phyloP scores from a whole-genome alignment of 2,329 filamentous ascomycete species.

The Microsporum ferrugineum region DNA sequence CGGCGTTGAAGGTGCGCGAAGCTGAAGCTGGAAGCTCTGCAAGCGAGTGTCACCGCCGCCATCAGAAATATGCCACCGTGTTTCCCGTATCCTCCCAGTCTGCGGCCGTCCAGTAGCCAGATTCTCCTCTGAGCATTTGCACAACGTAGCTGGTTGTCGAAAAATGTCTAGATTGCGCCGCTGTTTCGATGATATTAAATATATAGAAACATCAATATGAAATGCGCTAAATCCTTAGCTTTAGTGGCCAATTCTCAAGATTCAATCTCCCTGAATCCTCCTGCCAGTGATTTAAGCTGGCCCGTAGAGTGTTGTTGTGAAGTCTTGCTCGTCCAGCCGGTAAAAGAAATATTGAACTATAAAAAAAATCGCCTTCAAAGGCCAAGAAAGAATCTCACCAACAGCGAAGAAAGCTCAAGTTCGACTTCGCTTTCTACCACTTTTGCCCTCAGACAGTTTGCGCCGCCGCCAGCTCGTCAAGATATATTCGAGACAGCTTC shows the following conservation, averaged over 20 bases:
- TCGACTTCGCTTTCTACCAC: not conserved
- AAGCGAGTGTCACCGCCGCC: not conserved
- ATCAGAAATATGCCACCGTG: not conserved
- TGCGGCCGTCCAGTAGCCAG: not conserved
- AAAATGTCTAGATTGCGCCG: not conserved
- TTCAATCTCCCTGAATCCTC: not conserved
- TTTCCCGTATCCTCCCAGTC: not conserved
- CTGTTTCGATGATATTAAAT: not conserved
- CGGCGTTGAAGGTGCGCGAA: not conserved
- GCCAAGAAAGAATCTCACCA: not conserved
- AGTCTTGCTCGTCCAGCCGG: not conserved
- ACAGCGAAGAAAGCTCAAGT: not conserved
- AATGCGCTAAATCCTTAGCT: not conserved
- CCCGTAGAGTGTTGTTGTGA: not conserved
- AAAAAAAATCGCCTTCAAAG: not conserved
- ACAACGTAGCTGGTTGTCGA: not conserved
- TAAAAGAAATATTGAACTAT: not conserved
- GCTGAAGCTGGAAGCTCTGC: slow-evolving; percentile 2
- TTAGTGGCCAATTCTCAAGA: not conserved
- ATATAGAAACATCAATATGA: not conserved
- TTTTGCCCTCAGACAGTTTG: not conserved
- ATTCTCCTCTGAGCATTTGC: slow-evolving; percentile 2
- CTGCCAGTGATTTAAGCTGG: not conserved
- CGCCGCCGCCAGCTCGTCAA: not conserved
- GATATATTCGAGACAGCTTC: not conserved